phyloP scores from a whole-genome alignment of 257 asterid species.

The Rubia yunnanensis region DNA sequence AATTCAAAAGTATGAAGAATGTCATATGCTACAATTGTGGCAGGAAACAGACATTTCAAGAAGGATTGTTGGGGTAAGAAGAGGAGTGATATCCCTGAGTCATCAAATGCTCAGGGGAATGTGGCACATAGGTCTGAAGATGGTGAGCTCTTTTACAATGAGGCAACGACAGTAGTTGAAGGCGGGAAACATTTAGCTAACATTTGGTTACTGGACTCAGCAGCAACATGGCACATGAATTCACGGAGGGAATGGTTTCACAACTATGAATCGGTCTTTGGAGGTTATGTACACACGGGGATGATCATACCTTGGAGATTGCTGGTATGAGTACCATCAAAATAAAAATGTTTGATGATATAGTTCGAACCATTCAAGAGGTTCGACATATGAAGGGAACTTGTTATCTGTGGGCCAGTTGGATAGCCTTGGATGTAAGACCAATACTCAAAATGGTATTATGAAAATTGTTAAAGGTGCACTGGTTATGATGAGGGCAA shows the following conservation, averaged over 20 bases:
- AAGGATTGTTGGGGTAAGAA: not conserved
- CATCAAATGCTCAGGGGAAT: not conserved
- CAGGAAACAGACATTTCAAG: not conserved
- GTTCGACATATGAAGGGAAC: conserved; percentile 8
- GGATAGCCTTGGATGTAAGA: conserved; percentile 6
- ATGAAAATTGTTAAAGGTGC: conserved; percentile 6
- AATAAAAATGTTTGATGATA: conserved; percentile 2
- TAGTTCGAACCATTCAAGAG: not conserved
- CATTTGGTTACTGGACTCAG: not conserved
- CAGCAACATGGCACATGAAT: conserved; percentile 4
- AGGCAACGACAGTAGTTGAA: not conserved
- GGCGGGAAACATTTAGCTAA: too few species aligned
- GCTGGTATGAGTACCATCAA: not conserved
- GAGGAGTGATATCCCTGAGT: not conserved
- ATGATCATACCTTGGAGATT: conserved; percentile 3
- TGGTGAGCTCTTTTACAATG: not conserved
- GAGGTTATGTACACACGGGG: not conserved
- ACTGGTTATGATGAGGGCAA: not conserved
- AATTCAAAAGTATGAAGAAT: too few species aligned
- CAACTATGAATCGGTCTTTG: not conserved
- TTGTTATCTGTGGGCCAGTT: conserved; percentile 8
- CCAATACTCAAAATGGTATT: not conserved
- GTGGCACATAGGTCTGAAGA: not conserved
- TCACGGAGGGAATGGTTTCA: conserved; percentile 10
- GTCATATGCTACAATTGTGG: too few species aligned